Evolutionary conservation across 2,329 filamentous ascomycete genomes (phyloP).

Genomic region (Sporothrix phasma): DNA sequence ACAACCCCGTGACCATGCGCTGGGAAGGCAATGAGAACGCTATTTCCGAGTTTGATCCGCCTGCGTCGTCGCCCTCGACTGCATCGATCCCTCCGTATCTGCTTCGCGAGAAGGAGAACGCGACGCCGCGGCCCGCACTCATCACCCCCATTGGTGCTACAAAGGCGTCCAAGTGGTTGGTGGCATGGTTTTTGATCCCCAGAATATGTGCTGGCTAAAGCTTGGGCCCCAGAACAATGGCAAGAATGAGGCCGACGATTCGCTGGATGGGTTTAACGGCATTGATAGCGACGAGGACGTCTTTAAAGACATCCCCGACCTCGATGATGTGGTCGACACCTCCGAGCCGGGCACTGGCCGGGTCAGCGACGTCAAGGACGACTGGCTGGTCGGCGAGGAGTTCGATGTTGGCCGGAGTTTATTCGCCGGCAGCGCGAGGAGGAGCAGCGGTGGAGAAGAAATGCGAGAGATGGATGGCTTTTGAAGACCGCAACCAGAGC

Average conservation of each 20-base stretch:
- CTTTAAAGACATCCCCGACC: conserved; percentile 88
- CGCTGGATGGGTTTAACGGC: conserved; percentile 56
- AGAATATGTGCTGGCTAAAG: conserved; percentile 97
- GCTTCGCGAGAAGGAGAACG: conserved; percentile 45
- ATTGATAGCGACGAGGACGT: conserved; percentile 84
- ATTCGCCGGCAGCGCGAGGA: conserved; percentile 81
- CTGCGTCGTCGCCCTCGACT: conserved; percentile 45
- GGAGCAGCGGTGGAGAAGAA: conserved; percentile 83
- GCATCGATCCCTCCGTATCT: conserved; percentile 35
- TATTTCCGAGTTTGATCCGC: conserved; percentile 64
- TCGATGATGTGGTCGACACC: conserved; percentile 57
- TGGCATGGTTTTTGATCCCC: conserved; percentile 97
- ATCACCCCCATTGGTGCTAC: conserved; percentile 82
- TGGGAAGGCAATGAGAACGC: conserved; percentile 97
- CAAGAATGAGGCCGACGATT: conserved; percentile 42
- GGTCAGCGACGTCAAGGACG: conserved; percentile 55
- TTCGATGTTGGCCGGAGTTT: conserved; percentile 94
- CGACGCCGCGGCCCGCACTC: conserved; percentile 61
- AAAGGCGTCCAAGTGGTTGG: conserved; percentile 84
- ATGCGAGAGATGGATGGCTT: conserved; percentile 73
- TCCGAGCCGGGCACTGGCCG: conserved; percentile 42
- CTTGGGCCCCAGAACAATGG: conserved; percentile 39
- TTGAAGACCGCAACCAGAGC: conserved; percentile 44
- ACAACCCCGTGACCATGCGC: conserved; percentile 73
- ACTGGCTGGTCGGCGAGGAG: conserved; percentile 86